Percentiles rank a stretch among this genome's conserved stretches.
Evolutionary conservation across 1,284 basidiomycete species (phyloP).

Genomic region (Puccinia brachypodii): DNA sequence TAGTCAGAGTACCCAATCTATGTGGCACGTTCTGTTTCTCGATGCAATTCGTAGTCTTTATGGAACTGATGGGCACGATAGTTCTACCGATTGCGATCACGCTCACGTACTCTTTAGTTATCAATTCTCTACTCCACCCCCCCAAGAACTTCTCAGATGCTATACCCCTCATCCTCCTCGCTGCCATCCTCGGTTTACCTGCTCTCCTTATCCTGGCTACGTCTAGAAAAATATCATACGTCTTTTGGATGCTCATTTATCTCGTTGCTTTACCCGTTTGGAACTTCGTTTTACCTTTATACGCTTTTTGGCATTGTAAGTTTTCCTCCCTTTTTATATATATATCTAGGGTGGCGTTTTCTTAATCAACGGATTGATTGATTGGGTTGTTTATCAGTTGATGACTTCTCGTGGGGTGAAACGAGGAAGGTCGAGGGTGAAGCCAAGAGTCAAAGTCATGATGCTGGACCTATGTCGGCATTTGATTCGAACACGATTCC

Average conservation of each 20-base stretch:
- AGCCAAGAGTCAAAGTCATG: conserved; percentile 60
- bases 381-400: conserved; percentile 60
- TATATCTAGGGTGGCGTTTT: background rate
- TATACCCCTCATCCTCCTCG: conserved; percentile 86
- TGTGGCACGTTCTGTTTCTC: conserved; percentile 63
- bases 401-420: conserved; percentile 99
- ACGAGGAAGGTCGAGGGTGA: conserved; percentile 97
- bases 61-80: conserved; percentile 95
- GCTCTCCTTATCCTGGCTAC: conserved; percentile 89
- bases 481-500: conserved; percentile 78
- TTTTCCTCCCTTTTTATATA: background rate
- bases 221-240: conserved; percentile 89
- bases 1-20: conserved; percentile 91
- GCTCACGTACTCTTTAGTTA: conserved; percentile 84
- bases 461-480: conserved; percentile 57
- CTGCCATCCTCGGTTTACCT: conserved; percentile 88
- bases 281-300: conserved; percentile 91
- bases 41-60: conserved; percentile 83
- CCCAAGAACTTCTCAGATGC: conserved; percentile 85
- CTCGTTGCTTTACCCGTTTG: conserved; percentile 86
- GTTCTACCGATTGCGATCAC: conserved; percentile 91
- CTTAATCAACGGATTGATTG: background rate
- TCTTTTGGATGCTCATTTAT: conserved; percentile 97
- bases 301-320: conserved; percentile 90
- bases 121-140: conserved; percentile 71